These are phyloP conservation scores for Pyrenophora teres DNA, from an alignment of 2,329 filamentous ascomycete genomes.

Conservation along the genomic window DNA sequence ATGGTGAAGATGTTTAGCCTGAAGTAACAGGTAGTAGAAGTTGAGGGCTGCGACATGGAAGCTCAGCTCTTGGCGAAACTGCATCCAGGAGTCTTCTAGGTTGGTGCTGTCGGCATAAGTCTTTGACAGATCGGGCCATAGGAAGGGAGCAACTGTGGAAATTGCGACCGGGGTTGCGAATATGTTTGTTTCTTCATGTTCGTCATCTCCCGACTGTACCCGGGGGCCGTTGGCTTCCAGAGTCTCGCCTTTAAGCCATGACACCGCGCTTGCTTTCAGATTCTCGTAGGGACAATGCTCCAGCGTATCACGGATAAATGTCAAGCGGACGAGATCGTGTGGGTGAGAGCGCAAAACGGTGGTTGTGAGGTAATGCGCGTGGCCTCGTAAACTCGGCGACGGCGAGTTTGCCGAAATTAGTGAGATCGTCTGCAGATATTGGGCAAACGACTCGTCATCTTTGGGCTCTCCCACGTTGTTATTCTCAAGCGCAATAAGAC, in stretches of 20 bases:
- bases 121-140: constrained; percentile 57
- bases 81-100: constrained; percentile 45
- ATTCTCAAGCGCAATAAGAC: constrained; percentile 55
- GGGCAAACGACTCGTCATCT: constrained; percentile 57
- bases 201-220: constrained; percentile 11
- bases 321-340: constrained; percentile 56
- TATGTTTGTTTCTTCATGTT: constrained; percentile 36
- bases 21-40: constrained; percentile 62
- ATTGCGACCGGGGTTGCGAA: constrained; percentile 56
- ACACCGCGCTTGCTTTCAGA: constrained; percentile 61
- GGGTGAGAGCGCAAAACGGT: constrained; percentile 60
- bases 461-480: constrained; percentile 52
- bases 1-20: constrained; percentile 54
- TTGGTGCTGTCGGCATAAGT: constrained; percentile 40
- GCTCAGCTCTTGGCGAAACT: constrained; percentile 57
- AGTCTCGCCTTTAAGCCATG: constrained; percentile 65
- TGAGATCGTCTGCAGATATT: constrained; percentile 57
- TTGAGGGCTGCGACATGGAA: constrained; percentile 62
- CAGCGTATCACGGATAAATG: constrained; percentile 60
- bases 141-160: constrained; percentile 54
- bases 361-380: constrained; percentile 55
- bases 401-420: constrained; percentile 56
- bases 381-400: constrained; percentile 53
- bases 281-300: constrained; percentile 60
- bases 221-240: constrained; percentile 51